Percentiles rank a stretch among this genome's conserved stretches.
These are phyloP conservation scores for Phylloporus arenicola DNA, from an alignment of 768 basidiomycete species.

Conservation along the genomic window DNA sequence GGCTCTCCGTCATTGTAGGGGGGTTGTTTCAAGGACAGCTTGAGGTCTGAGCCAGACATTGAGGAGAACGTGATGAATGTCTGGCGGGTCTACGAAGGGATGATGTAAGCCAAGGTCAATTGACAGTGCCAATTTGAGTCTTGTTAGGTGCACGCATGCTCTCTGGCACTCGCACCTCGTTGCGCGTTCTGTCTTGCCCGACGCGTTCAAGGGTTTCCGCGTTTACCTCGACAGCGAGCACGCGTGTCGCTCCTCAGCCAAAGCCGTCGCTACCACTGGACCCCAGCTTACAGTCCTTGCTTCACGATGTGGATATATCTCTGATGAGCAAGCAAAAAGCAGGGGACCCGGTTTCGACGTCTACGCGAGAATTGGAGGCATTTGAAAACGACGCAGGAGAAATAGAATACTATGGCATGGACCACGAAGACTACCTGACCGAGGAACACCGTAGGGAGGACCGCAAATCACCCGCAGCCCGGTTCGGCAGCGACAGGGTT, in stretches of 20 bases:
- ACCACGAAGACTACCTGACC: conserved; percentile 27
- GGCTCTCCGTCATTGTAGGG: conserved; percentile 19
- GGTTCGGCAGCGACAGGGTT: conserved; percentile 68
- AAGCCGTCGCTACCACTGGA: conserved; percentile 63
- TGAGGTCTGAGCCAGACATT: conserved; percentile 12
- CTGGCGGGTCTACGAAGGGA: background rate
- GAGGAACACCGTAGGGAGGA: conserved; percentile 32
- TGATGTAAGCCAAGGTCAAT: conserved; percentile 19
- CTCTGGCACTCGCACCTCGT: conserved; percentile 17
- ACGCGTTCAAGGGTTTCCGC: conserved; percentile 18
- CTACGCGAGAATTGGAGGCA: conserved; percentile 53
- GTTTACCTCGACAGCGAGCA: conserved; percentile 31
- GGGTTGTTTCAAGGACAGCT: conserved; percentile 5
- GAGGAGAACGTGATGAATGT: conserved; percentile 1
- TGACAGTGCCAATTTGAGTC: background rate
- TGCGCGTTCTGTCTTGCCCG: conserved; percentile 22
- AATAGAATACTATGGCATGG: conserved; percentile 29
- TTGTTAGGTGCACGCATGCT: conserved; percentile 22
- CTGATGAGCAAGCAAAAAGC: conserved; percentile 33
- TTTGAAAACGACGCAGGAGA: conserved; percentile 34
- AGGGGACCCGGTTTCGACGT: conserved; percentile 6
- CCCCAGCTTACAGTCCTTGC: conserved; percentile 54
- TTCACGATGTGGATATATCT: conserved; percentile 66
- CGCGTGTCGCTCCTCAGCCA: conserved; percentile 35
- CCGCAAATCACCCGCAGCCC: conserved; percentile 75